A percentile compares a stretch with the other conserved stretches of the same genome.
These are phyloP conservation scores for Glycine tomentella DNA, from an alignment of 306 rosid species.

Conservation along the genomic window DNA sequence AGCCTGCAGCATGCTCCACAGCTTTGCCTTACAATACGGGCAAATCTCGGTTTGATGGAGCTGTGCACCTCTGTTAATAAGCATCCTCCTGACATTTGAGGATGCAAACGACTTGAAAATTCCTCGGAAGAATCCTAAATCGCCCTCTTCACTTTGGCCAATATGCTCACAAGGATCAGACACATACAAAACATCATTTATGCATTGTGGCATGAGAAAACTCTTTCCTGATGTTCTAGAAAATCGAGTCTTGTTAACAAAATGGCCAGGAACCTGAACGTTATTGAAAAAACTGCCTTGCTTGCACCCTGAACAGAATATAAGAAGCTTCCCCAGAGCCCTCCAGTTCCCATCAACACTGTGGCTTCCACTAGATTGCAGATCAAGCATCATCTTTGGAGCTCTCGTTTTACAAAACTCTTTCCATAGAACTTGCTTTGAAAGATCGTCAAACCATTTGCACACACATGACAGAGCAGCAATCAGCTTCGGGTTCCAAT, in stretches of 20 bases:
- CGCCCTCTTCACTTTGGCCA: conserved; percentile 97
- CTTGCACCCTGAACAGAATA: conserved; percentile 89
- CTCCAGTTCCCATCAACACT: conserved; percentile 96
- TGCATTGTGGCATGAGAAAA: conserved; percentile 90
- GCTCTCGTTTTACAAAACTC: conserved; percentile 92
- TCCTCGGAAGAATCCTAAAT: conserved; percentile 91
- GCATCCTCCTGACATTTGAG: conserved; percentile 83
- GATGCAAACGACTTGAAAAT: conserved; percentile 86
- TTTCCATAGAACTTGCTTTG: conserved; percentile 94
- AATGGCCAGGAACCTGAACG: conserved; percentile 84
- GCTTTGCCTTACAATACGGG: conserved; percentile 93
- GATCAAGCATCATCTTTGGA: conserved; percentile 95
- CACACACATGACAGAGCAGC: conserved; percentile 85
- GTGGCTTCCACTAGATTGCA: conserved; percentile 91
- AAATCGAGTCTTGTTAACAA: conserved; percentile 80
- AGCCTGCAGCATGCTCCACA: conserved; percentile 98
- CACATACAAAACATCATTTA: conserved; percentile 88
- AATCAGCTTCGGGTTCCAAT: conserved; percentile 93
- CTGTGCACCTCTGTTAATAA: conserved; percentile 73
- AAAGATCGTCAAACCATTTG: conserved; percentile 99
- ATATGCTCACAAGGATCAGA: conserved; percentile 99
- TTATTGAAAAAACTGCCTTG: conserved; percentile 79
- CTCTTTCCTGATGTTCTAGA: conserved; percentile 97
- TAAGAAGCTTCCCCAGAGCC: conserved; percentile 89
- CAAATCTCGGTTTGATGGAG: conserved; percentile 95